phyloP scores from a whole-genome alignment of 805 yeast genomes.

The Spathaspora girioi region DNA sequence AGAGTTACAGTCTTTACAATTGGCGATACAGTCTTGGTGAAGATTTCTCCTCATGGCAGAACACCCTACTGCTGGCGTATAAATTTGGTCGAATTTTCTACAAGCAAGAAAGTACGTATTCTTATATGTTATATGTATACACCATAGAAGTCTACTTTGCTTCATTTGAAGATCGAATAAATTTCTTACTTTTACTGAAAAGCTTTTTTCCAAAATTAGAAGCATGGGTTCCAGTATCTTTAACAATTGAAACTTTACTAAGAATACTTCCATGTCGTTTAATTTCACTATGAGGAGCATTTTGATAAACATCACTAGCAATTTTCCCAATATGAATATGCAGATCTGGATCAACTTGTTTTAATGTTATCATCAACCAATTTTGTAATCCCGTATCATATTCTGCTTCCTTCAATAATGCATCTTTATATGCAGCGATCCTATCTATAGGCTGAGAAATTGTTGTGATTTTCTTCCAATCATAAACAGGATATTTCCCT shows the following conservation, averaged over 20 bases:
- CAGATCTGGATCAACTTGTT: constrained; percentile 19
- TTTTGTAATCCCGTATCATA: constrained; percentile 56
- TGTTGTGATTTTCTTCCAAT: constrained; percentile 40
- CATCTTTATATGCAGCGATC: constrained; percentile 38
- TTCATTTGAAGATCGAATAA: constrained; percentile 15
- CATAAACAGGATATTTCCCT: constrained; percentile 30
- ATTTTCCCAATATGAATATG: constrained; percentile 46
- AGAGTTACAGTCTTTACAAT: too few species aligned
- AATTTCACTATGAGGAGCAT: constrained; percentile 54
- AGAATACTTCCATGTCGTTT: constrained; percentile 49
- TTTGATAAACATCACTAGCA: constrained; percentile 63
- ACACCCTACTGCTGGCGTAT: too few species aligned
- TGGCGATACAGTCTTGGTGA: too few species aligned
- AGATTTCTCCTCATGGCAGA: too few species aligned
- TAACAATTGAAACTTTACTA: constrained; percentile 45
- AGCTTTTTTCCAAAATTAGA: constrained; percentile 52
- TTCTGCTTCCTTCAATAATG: constrained; percentile 36
- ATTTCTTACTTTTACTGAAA: constrained; percentile 54
- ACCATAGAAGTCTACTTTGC: neutral
- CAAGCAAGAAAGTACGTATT: too few species aligned
- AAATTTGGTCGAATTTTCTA: too few species aligned
- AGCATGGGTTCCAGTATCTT: constrained; percentile 47
- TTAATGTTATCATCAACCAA: constrained; percentile 51
- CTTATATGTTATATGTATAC: neutral
- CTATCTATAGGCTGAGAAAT: constrained; percentile 41